Evolutionary conservation across 345 rosid genomes (phyloP).

Genomic region (Melaleuca quinquenervia): DNA sequence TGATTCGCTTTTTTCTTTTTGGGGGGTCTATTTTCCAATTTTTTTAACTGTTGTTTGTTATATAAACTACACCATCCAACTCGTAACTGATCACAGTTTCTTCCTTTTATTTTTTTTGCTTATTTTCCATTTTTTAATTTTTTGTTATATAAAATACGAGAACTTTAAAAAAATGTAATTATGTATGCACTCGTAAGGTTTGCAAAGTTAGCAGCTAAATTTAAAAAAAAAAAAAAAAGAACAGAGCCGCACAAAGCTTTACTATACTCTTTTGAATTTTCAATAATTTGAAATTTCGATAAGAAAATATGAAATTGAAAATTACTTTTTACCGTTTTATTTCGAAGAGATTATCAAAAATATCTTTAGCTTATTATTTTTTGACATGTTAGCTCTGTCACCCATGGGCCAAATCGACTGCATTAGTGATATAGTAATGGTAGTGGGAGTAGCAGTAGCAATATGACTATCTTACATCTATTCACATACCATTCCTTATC

Average conservation of each 20-base stretch:
- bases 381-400: not conserved
- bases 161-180: not conserved
- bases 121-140: not conserved
- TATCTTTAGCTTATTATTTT: too few species aligned
- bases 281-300: not conserved
- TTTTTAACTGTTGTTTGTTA: too few species aligned
- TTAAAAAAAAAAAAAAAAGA: too few species aligned
- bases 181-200: fast-evolving
- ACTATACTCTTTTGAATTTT: not conserved
- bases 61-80: too few species aligned
- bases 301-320: not conserved
- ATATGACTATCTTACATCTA: not conserved
- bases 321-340: too few species aligned
- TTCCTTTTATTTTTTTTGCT: not conserved
- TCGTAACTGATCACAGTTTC: too few species aligned
- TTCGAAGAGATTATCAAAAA: not conserved
- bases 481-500: not conserved
- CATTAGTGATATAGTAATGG: not conserved
- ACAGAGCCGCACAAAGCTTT: not conserved
- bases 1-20: too few species aligned
- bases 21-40: too few species aligned
- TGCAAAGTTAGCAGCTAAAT: not conserved
- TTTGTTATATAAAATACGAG: not conserved
- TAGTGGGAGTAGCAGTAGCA: not conserved
- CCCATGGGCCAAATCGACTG: not conserved